Conservation (phyloP, 345 rosid species). For the Xanthoceras sorbifolium region DNA sequence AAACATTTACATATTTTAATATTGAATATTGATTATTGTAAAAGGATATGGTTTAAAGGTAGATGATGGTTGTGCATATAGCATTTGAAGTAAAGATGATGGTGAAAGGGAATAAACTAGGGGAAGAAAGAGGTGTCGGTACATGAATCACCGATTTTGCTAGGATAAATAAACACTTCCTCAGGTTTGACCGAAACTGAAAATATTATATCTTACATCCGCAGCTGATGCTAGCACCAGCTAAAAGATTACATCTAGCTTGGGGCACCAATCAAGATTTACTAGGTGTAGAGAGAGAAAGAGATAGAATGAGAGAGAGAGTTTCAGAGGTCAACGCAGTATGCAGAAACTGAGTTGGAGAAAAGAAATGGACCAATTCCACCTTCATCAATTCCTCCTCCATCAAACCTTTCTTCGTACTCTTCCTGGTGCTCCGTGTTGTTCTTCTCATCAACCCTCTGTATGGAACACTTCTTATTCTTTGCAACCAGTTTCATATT, state of each 20-base stretch:
- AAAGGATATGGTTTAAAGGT: not conserved
- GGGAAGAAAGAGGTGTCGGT: not conserved
- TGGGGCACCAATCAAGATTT: constrained; percentile 25
- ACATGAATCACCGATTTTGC: not conserved
- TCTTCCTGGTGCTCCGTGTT: constrained; percentile 15
- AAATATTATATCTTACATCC: not conserved
- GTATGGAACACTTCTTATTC: constrained; percentile 48
- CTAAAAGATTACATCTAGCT: constrained; percentile 20
- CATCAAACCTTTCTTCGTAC: constrained; percentile 18
- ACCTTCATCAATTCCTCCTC: constrained; percentile 13
- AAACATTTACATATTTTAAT: not conserved
- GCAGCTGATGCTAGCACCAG: constrained; percentile 27
- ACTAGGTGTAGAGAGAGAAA: constrained; percentile 18
- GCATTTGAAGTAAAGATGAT: constrained; percentile 7
- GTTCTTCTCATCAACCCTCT: constrained; percentile 21
- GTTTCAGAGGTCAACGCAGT: constrained; percentile 31
- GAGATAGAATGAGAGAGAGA: constrained; percentile 23
- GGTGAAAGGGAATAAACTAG: not conserved
- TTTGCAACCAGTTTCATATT: constrained; percentile 38
- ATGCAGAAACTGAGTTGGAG: constrained; percentile 20
- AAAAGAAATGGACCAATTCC: constrained; percentile 33
- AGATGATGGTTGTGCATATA: constrained; percentile 5
- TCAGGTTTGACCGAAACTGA: constrained; percentile 17
- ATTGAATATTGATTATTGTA: not conserved
- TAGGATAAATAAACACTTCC: constrained; percentile 9